These are phyloP conservation scores for Sclerotinia minor DNA, from an alignment of 2,329 filamentous ascomycete genomes.

Conservation along the genomic window DNA sequence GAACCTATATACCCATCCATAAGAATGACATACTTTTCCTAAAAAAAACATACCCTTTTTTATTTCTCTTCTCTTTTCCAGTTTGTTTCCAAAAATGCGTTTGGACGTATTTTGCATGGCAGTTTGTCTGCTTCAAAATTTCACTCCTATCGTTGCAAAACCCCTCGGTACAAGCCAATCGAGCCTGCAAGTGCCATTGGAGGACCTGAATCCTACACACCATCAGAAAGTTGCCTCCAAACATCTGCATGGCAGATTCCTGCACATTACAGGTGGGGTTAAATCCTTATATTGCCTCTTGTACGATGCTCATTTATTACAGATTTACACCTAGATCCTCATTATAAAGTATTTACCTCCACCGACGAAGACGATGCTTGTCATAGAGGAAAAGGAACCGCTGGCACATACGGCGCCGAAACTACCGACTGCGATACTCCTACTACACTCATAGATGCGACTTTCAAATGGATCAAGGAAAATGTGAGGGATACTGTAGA, in stretches of 20 bases:
- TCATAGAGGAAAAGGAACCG: conserved; percentile 73
- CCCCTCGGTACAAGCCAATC: conserved; percentile 32
- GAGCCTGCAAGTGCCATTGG: conserved; percentile 38
- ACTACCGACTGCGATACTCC: conserved; percentile 89
- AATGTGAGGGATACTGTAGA: conserved; percentile 78
- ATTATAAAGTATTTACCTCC: conserved; percentile 78
- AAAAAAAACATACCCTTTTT: conserved; percentile 6
- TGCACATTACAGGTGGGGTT: conserved; percentile 79
- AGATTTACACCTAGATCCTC: conserved; percentile 92
- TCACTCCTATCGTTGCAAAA: conserved; percentile 28
- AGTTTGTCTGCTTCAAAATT: conserved; percentile 33
- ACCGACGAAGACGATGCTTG: conserved; percentile 70
- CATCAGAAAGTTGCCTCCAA: conserved; percentile 30
- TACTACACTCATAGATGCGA: conserved; percentile 76
- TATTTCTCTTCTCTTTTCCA: conserved; percentile 8
- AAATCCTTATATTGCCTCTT: conserved; percentile 15
- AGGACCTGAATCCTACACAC: conserved; percentile 32
- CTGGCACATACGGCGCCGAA: conserved; percentile 81
- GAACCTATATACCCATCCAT: neutral
- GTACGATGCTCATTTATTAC: conserved; percentile 34
- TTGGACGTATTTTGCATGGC: conserved; percentile 31
- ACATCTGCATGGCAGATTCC: conserved; percentile 70
- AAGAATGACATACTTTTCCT: conserved; percentile 20
- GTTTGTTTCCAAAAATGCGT: conserved; percentile 35
- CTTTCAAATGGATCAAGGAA: conserved; percentile 81